Base-by-base conservation (phyloP, 1,139 yeast species). In the Debaryomyces nepalensis region DNA sequence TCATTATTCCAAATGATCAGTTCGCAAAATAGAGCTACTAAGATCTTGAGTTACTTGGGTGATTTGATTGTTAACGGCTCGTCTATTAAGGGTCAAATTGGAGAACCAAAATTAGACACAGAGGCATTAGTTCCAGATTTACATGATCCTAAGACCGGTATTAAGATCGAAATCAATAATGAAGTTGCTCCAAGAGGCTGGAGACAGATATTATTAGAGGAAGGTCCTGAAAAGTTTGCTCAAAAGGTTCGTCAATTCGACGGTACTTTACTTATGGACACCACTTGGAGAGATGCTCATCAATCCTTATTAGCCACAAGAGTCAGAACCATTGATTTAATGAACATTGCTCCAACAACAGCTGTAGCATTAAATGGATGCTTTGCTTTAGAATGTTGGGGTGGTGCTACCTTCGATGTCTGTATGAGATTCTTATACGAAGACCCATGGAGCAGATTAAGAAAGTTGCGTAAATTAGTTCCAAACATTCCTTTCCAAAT, bases 261-360 rank as follows among this genome's bases (percentile, higher is more conserved):
- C 43, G 99, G 99, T 58, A 84, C 96, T 51, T 76, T 93, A 64
- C 71, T 93, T 56, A 95, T 95, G 87, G 99, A 93, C 66, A 93
- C 99, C 42, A 93, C 99, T 11, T 93, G 99, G 99, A 88, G 99
- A 82, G 99, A 93, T 69, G 99, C 99, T 29, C 99, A 95, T 70
- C 99, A 93, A 75, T 90, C 98, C n/a, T 73, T 93, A 55, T 77
- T 93, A 57, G 99, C 99, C 6, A 95, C 99, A 33, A 86, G 99
- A 70, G 95, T 93, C 29, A 84, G 99, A 71, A 95, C 99, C 21
- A 79, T 87, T 57, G 99, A 93, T 66, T 73, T 93, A 59, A 73
- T 85, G 45, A 87, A 90, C 52, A 88, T 95, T 71, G 99, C 99
- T 18, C 93, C 91, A 44, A 81, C 95, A 41, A 93, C 99, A 23